These are phyloP conservation scores for Nakazawaea ishiwadae DNA, from an alignment of 805 yeast species.

Conservation along the genomic window DNA sequence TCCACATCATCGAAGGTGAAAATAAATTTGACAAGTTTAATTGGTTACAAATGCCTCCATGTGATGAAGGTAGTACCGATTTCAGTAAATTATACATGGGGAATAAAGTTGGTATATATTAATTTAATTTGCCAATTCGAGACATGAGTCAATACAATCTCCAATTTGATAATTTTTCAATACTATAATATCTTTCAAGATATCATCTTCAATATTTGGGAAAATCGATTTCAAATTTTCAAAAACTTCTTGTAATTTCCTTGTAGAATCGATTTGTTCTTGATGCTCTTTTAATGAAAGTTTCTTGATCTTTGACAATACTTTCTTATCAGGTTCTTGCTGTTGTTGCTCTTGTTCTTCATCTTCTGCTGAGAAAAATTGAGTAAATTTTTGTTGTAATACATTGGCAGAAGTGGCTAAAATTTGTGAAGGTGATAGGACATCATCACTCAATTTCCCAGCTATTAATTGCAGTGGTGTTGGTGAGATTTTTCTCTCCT, in stretches of 20 bases:
- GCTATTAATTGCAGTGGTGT: conserved; percentile 16
- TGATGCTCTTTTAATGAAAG: conserved; percentile 28
- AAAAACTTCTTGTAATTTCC: conserved; percentile 42
- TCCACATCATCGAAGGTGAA: conserved; percentile 71
- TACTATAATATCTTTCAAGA: conserved; percentile 64
- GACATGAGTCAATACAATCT: conserved; percentile 64
- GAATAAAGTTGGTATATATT: conserved; percentile 12
- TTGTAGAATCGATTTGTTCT: conserved; percentile 28
- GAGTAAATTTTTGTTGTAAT: conserved; percentile 28
- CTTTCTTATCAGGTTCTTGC: background rate
- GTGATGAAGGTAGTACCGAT: conserved; percentile 49
- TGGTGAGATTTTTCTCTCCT: conserved; percentile 19
- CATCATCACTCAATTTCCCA: conserved; percentile 14
- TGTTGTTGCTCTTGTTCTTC: background rate
- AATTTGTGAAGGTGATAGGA: conserved; percentile 29
- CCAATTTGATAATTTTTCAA: conserved; percentile 67
- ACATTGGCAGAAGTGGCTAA: conserved; percentile 31
- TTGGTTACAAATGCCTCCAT: conserved; percentile 76
- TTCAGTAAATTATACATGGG: conserved; percentile 29
- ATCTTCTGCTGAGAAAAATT: conserved; percentile 16
- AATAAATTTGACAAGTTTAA: conserved; percentile 57
- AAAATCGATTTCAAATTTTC: conserved; percentile 62
- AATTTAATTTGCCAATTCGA: conserved; percentile 23
- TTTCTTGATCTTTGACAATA: conserved; percentile 18
- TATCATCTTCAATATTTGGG: conserved; percentile 63